Conservation (phyloP, 768 basidiomycete genomes). For the Rhizopogon sp. region DNA sequence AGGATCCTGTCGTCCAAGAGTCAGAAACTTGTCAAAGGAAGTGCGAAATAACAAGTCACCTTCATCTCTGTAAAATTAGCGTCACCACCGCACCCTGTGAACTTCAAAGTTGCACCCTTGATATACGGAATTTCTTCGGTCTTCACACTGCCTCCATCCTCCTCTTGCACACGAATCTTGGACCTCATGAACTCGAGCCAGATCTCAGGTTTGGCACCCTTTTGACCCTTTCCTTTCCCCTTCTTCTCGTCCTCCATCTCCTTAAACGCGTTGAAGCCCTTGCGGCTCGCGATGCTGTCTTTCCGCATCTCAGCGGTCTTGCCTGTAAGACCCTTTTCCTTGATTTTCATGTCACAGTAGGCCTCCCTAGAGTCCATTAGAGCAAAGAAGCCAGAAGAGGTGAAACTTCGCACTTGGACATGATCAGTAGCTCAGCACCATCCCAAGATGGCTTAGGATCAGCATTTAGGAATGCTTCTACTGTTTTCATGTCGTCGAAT, state of each 20-base stretch:
- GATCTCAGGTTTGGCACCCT: slow-evolving; percentile 48
- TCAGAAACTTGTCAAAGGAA: not conserved
- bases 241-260: slow-evolving; percentile 48
- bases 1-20: slow-evolving; percentile 28
- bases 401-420: slow-evolving; percentile 69
- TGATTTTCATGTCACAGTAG: slow-evolving; percentile 95
- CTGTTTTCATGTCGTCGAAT: slow-evolving; percentile 66
- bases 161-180: slow-evolving; percentile 60
- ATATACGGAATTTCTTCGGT: slow-evolving; percentile 38
- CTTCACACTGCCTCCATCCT: slow-evolving; percentile 40
- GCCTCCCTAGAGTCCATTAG: slow-evolving; percentile 47
- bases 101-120: slow-evolving; percentile 42
- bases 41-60: slow-evolving; percentile 17
- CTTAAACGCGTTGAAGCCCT: slow-evolving; percentile 78
- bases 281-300: slow-evolving; percentile 44
- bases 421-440: slow-evolving; percentile 68
- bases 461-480: slow-evolving; percentile 71
- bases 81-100: slow-evolving; percentile 47
- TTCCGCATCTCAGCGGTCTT: slow-evolving; percentile 60
- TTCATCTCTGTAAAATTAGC: slow-evolving; percentile 64
- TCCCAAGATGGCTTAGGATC: slow-evolving; percentile 82
- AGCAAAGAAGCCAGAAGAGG: not conserved
- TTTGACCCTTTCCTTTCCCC: slow-evolving; percentile 23
- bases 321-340: slow-evolving; percentile 84
- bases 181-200: slow-evolving; percentile 73